phyloP scores from a whole-genome alignment of 2,329 filamentous ascomycete species.

The Paecilomyces fulvus region DNA sequence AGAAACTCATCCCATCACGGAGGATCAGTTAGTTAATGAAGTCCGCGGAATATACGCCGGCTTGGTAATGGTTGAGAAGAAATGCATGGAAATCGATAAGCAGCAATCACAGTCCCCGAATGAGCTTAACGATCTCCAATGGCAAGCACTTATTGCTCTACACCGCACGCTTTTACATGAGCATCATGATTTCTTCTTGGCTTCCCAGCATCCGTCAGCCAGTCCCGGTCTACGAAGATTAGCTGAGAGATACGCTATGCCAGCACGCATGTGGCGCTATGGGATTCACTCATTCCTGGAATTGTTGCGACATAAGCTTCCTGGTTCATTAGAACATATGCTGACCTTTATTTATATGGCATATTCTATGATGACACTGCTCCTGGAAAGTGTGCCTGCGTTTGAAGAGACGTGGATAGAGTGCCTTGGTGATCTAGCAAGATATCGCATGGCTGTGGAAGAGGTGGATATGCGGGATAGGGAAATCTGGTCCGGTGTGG shows the following conservation, averaged over 20 bases:
- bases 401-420: slow-evolving; percentile 93
- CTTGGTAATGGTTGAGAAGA: slow-evolving; percentile 75
- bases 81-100: slow-evolving; percentile 76
- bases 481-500: slow-evolving; percentile 74
- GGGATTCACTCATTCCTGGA: slow-evolving; percentile 83
- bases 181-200: slow-evolving; percentile 79
- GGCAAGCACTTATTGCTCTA: slow-evolving; percentile 73
- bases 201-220: slow-evolving; percentile 75
- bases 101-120: slow-evolving; percentile 48
- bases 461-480: slow-evolving; percentile 66
- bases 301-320: slow-evolving; percentile 63
- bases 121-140: slow-evolving; percentile 57
- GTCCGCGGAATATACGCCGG: slow-evolving; percentile 60
- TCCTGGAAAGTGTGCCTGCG: slow-evolving; percentile 74
- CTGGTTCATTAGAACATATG: slow-evolving; percentile 78
- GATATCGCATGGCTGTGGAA: slow-evolving; percentile 89
- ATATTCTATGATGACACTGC: slow-evolving; percentile 79
- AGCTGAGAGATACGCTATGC: slow-evolving; percentile 80
- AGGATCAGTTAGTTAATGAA: slow-evolving; percentile 71
- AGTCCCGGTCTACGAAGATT: slow-evolving; percentile 58
- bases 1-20: slow-evolving; percentile 60
- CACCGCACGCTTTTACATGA: slow-evolving; percentile 76
- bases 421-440: slow-evolving; percentile 74
- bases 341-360: slow-evolving; percentile 80
- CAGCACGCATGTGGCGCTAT: slow-evolving; percentile 86